phyloP scores from a whole-genome alignment of 2,329 filamentous ascomycete species.

The Annulohypoxylon truncatum region DNA sequence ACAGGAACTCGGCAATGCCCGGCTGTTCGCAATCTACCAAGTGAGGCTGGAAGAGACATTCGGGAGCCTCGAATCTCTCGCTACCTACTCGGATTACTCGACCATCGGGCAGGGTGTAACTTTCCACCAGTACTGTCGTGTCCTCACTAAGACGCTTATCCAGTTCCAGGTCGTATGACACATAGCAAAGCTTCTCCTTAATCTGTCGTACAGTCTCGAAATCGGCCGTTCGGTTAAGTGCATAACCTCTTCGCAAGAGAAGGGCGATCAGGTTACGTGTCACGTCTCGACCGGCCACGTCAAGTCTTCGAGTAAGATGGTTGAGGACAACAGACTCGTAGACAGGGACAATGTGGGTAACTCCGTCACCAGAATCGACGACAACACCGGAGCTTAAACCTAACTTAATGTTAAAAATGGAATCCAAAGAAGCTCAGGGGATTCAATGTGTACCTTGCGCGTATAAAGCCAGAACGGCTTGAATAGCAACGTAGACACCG shows the following conservation, averaged over 20 bases:
- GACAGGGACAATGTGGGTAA: slow-evolving; percentile 98
- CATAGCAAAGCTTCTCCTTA: slow-evolving; percentile 99
- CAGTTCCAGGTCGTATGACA: slow-evolving; percentile 96
- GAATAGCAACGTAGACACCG: slow-evolving; percentile 97
- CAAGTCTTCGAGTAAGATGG: slow-evolving; percentile 91
- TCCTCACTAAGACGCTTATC: slow-evolving; percentile 97
- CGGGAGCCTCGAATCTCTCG: slow-evolving; percentile 96
- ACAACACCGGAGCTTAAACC: slow-evolving; percentile 94
- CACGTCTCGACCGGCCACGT: slow-evolving; percentile 95
- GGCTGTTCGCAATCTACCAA: slow-evolving; percentile 97
- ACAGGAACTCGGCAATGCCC: slow-evolving; percentile 95
- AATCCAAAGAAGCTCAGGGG: neutral
- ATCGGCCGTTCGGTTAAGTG: slow-evolving; percentile 96
- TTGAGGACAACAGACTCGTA: slow-evolving; percentile 99
- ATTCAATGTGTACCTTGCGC: slow-evolving; percentile 77
- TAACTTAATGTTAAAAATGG: slow-evolving; percentile 49
- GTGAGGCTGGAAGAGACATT: slow-evolving; percentile 98
- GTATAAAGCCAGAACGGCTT: slow-evolving; percentile 95
- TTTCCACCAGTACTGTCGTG: slow-evolving; percentile 96
- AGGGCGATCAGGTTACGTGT: slow-evolving; percentile 98
- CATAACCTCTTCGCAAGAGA: slow-evolving; percentile 91
- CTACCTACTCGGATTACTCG: slow-evolving; percentile 96
- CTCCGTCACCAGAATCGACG: slow-evolving; percentile 96
- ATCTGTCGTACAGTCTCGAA: slow-evolving; percentile 99
- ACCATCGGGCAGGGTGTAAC: slow-evolving; percentile 95